Evolutionary conservation across 2,329 filamentous ascomycete genomes (phyloP), one percentile per base, ranked within the genome.

Genomic region (Aspergillus sclerotialis): DNA sequence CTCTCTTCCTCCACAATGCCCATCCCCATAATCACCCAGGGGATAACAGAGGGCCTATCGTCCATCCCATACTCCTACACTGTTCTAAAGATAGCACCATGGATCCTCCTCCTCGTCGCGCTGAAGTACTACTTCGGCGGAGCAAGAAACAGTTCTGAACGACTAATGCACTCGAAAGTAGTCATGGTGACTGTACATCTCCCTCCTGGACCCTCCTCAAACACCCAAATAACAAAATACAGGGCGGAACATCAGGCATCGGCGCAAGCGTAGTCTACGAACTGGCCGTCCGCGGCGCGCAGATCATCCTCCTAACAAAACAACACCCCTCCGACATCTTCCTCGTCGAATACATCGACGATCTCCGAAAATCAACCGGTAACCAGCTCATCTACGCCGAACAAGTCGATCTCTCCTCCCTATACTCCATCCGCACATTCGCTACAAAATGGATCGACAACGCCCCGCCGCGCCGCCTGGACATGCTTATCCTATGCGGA

Each of bases 391-490:
- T 98, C 48, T 96, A 94, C 52, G 88, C 92, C 39, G 92, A 98
- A 61, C 85, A 94, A 63, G 87, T 94, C 49, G 88, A 98, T 55
- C 76, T 98, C 17, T 68, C 82, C 9, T 90, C 83, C 11, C 70
- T 98, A n/a, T 79, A 94, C 59, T 93, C 85, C 59, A 82, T 98
- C 49, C 84, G 92, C 25, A 74, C 81, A 43, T 98, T 98, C 58
- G 92, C 92, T 9, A 98, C 92, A 0, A 90, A 87, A 67, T 98
- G 93, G 90, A 87, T 98, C 46, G 90, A 98, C 61, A 96, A 95
- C 60, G 77, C 84, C 14, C 90, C 92, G 3, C 86, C 89, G 7
- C 75, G 93, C 37, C 73, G 93, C 30, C 68, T 98, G 5, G 92
- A 98, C 60, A 89, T 90, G 79, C 69, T 98, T 30, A 76, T 98